phyloP scores from a whole-genome alignment of 495 filamentous ascomycete species.

The Xylaria palmicola region DNA sequence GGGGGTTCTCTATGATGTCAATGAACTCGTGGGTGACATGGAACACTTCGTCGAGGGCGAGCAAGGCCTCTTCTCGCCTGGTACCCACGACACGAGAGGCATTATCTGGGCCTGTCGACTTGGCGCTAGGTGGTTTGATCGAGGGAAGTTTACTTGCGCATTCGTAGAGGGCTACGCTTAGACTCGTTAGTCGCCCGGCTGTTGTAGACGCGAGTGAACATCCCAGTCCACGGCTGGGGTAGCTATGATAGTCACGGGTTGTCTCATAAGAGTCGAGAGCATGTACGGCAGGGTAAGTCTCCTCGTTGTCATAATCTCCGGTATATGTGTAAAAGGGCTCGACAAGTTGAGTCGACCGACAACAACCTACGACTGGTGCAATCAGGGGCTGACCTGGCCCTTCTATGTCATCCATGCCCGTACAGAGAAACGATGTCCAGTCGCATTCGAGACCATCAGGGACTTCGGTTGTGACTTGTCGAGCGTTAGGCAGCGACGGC shows the following conservation, averaged over 20 bases:
- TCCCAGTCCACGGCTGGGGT: background rate
- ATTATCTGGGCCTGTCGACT: background rate
- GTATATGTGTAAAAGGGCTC: background rate
- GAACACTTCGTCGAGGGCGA: constrained; percentile 14
- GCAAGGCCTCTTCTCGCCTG: background rate
- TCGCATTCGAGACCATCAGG: background rate
- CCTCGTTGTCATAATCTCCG: too few relatives aligned
- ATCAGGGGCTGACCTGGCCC: background rate
- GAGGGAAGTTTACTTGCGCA: constrained; percentile 15
- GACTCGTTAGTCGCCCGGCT: background rate
- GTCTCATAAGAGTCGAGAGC: background rate
- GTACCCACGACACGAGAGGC: background rate
- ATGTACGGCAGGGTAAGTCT: too few relatives aligned
- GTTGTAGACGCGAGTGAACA: background rate
- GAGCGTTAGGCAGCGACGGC: background rate
- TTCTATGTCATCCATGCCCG: background rate
- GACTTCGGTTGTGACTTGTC: background rate
- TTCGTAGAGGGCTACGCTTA: constrained; percentile 14
- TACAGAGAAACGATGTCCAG: background rate
- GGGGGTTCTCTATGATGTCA: background rate
- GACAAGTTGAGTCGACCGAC: background rate
- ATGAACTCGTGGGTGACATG: constrained; percentile 12
- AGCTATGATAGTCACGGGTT: background rate
- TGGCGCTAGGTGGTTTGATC: background rate
- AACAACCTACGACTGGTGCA: background rate